Conservation (phyloP, 2,329 filamentous ascomycete species). For the Raffaelea albimanens region DNA sequence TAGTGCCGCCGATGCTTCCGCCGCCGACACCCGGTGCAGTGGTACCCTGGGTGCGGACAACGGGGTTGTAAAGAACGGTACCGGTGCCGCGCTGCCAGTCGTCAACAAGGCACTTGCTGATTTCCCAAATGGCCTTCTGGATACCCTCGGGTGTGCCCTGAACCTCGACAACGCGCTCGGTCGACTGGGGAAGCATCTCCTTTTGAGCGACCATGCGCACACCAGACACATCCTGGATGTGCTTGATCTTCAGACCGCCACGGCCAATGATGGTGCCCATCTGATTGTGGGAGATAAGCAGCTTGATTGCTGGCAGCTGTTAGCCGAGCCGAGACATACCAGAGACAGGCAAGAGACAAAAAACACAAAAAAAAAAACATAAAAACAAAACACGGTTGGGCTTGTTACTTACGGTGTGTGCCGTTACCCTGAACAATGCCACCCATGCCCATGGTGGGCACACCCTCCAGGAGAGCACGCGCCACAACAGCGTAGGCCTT, state of each 20-base stretch:
- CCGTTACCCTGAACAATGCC: conserved; percentile 78
- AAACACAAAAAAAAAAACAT: background rate
- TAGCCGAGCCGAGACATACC: background rate
- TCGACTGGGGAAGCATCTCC: conserved; percentile 98
- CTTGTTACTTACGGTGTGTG: conserved; percentile 92
- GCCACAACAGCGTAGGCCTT: conserved; percentile 92
- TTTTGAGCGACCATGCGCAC: conserved; percentile 99
- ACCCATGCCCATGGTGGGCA: conserved; percentile 92
- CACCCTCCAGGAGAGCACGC: conserved; percentile 82
- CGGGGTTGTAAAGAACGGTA: conserved; percentile 95
- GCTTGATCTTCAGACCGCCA: conserved; percentile 96
- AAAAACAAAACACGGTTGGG: background rate
- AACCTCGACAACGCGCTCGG: conserved; percentile 93
- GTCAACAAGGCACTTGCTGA: conserved; percentile 95
- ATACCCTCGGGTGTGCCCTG: conserved; percentile 93
- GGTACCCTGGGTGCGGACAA: conserved; percentile 71
- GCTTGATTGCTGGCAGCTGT: conserved; percentile 67
- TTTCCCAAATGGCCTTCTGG: conserved; percentile 95
- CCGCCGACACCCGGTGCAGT: conserved; percentile 34
- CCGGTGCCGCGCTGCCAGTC: conserved; percentile 96
- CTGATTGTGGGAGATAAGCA: conserved; percentile 98
- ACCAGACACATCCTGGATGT: conserved; percentile 93
- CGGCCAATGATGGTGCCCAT: conserved; percentile 99
- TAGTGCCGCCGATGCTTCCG: conserved; percentile 27
- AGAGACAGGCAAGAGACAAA: background rate